Percentiles rank a stretch among this genome's conserved stretches.
phyloP scores from a whole-genome alignment of 352 stramenopile species.

The Phytopythium delawarense region DNA sequence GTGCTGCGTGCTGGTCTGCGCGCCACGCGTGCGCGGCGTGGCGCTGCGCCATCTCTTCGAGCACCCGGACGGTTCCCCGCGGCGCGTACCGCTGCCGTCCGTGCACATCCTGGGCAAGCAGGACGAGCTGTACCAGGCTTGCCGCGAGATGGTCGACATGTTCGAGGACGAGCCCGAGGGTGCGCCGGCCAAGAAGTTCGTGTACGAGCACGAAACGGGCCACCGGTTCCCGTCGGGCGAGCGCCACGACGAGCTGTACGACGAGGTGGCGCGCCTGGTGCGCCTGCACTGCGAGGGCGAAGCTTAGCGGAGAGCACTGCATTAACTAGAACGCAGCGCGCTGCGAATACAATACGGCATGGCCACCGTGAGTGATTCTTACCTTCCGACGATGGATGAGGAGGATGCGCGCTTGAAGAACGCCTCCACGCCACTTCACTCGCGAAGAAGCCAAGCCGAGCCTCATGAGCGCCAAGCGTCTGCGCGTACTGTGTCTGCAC shows the following conservation, averaged over 20 bases:
- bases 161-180: conserved; percentile 25
- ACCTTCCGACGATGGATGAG: background rate
- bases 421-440: background rate
- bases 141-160: conserved; percentile 35
- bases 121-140: conserved; percentile 38
- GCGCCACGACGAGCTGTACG: conserved; percentile 26
- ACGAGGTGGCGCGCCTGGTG: conserved; percentile 24
- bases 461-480: conserved; percentile 3
- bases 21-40: conserved; percentile 19
- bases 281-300: conserved; percentile 15
- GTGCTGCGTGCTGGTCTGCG: conserved; percentile 43
- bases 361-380: too few relatives aligned
- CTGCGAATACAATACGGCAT: background rate
- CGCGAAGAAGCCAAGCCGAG: background rate
- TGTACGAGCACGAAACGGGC: conserved; percentile 40
- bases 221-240: conserved; percentile 34
- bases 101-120: conserved; percentile 63
- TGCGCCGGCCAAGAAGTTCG: conserved; percentile 20
- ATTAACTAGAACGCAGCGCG: background rate
- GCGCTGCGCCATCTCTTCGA: conserved; percentile 36
- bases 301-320: background rate
- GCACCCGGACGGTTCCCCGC: conserved; percentile 19
- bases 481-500: conserved; percentile 54
- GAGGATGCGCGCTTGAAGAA: conserved; percentile 10
- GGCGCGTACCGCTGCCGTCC: conserved; percentile 44